Conservation (phyloP, 768 basidiomycete genomes). For the Rhodotorula taiwanensis region DNA sequence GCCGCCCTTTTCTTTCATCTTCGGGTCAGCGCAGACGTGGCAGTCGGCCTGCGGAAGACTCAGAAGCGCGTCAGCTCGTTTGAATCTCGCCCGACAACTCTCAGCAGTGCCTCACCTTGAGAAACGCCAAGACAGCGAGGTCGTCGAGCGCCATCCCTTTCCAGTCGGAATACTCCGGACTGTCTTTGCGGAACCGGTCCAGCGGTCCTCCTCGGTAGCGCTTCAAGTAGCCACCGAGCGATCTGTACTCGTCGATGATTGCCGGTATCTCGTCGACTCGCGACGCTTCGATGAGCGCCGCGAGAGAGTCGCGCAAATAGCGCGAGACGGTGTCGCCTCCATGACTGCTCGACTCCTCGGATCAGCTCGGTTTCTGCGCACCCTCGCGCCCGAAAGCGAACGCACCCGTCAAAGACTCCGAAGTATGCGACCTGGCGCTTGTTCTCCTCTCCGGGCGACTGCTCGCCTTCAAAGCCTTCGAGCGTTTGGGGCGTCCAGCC, state of each 20-base stretch:
- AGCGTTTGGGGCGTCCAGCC: constrained; percentile 17
- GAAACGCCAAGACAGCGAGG: constrained; percentile 28
- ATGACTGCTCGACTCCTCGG: constrained; percentile 16
- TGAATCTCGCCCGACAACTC: no score
- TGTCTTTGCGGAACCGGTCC: constrained; percentile 17
- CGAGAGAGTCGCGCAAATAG: constrained; percentile 30
- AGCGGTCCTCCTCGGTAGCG: constrained; percentile 37
- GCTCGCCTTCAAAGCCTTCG: constrained; percentile 30
- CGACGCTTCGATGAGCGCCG: constrained; percentile 8
- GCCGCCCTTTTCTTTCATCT: constrained; percentile 47
- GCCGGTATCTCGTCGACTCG: not conserved
- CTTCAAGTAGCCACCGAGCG: constrained; percentile 37
- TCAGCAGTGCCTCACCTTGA: constrained; percentile 12
- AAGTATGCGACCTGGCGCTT: constrained; percentile 36
- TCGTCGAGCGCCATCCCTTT: constrained; percentile 26
- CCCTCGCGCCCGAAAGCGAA: no score
- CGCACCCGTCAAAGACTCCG: constrained; percentile 40
- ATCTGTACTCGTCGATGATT: constrained; percentile 31
- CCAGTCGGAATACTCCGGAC: not conserved
- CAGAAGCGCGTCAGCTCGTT: no score
- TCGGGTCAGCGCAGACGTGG: constrained; percentile 30
- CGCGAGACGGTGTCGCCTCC: constrained; percentile 31
- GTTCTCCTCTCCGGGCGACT: not conserved
- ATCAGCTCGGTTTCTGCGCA: not conserved
- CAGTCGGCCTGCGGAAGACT: constrained; percentile 33